Evolutionary conservation across 2,329 filamentous ascomycete species (phyloP), one percentile per base, ranked within the genome.

Genomic region (Zelopaecilomyces penicillatus): DNA sequence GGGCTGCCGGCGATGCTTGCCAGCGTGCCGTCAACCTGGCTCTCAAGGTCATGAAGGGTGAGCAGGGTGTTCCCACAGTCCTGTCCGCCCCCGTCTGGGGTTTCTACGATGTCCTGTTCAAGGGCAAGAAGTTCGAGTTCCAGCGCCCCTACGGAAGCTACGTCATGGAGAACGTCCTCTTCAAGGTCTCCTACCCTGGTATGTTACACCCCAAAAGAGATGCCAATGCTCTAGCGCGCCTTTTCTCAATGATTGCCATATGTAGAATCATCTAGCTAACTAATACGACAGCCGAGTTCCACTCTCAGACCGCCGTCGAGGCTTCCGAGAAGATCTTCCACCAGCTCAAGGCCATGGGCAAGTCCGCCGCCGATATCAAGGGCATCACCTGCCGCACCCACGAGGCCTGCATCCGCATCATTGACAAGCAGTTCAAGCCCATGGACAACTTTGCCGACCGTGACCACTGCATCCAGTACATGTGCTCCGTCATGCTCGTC

Each of bases 401-500:
- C 73, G 93, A 98, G 71, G 93, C 93, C 47, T 97, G 93, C 74
- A 81, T 98, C 64, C 89, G 93, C 60, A 98, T 98, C 71, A 98
- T 98, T 61, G 93, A 98, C 80, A 98, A 98, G 79, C 93, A 98
- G 73, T 94, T 95, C 79, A 97, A 96, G 80, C 83, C 90, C 57
- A 95, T 98, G 87, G 90, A 96, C 76, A 98, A 98, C 82, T 98
- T 97, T 63, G 93, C 93, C 62, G 93, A 98, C 72, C 89, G 93
- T 62, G 93, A 98, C 70, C 93, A 98, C 79, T 98, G 93, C 73
- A 91, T 98, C 56, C 93, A 97, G 74, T 98, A 98, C 80, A 98
- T 98, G 93, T 87, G 88, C 63, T 76, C 90, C 52, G 89, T 88
- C 60, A 97, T 97, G 89, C 84, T 98, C 55, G 84, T 85, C 55